phyloP scores from a whole-genome alignment of 768 basidiomycete species.

The Tubosaeta sp. region DNA sequence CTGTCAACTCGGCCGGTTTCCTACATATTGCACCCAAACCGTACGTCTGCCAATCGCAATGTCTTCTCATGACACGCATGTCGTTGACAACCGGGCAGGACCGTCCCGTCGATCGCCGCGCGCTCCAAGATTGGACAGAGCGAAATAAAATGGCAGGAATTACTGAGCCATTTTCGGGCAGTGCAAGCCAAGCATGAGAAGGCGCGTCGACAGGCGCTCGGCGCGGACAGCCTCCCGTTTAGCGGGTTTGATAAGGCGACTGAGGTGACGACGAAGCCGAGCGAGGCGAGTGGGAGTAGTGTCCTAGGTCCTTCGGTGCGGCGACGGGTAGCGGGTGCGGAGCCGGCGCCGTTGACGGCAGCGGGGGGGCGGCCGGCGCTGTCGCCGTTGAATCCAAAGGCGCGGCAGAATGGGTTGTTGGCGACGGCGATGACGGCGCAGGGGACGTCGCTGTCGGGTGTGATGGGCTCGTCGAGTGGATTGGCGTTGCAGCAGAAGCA shows the following conservation, averaged over 20 bases:
- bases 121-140: conserved; percentile 79
- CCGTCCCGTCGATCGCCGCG: conserved; percentile 37
- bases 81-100: conserved; percentile 21
- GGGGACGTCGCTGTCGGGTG: conserved; percentile 26
- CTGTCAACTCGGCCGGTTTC: conserved; percentile 93
- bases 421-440: conserved; percentile 36
- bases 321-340: conserved; percentile 59
- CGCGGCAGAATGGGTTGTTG: conserved; percentile 46
- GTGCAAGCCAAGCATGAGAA: conserved; percentile 93
- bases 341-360: conserved; percentile 27
- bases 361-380: conserved; percentile 39
- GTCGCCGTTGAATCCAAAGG: conserved; percentile 72
- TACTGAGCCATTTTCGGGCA: conserved; percentile 85
- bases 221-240: conserved; percentile 55
- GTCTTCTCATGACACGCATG: conserved; percentile 12
- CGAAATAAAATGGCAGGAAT: conserved; percentile 97
- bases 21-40: conserved; percentile 84
- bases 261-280: conserved; percentile 13
- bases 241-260: conserved; percentile 35
- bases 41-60: conserved; percentile 40
- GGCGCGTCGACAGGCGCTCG: conserved; percentile 71
- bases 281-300: not conserved
- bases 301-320: conserved; percentile 46
- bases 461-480: conserved; percentile 7
- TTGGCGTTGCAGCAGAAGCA: conserved; percentile 35